Percentiles rank a stretch among this genome's conserved stretches.
These are phyloP conservation scores for Pseudofabraea citricarpa DNA, from an alignment of 2,329 filamentous ascomycete genomes.

Conservation along the genomic window DNA sequence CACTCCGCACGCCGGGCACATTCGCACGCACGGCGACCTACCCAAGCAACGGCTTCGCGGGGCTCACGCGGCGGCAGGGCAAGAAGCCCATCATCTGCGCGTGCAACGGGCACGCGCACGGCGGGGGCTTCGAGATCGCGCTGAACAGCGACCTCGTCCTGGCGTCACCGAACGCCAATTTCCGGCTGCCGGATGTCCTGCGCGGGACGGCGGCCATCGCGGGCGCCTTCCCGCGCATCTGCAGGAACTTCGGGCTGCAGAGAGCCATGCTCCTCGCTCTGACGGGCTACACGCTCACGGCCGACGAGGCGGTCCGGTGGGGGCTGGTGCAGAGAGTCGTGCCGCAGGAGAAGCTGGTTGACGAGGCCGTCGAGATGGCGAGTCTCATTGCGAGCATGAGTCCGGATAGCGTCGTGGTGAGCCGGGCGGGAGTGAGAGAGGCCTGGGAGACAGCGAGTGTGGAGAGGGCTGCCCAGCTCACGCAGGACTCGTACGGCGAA, in stretches of 20 bases:
- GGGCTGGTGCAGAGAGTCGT: constrained; percentile 17
- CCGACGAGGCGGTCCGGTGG: constrained; percentile 28
- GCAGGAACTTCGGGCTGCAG: constrained; percentile 40
- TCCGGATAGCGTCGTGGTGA: constrained; percentile 31
- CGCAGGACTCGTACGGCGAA: constrained; percentile 35
- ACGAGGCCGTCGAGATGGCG: constrained; percentile 26
- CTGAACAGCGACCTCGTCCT: constrained; percentile 52
- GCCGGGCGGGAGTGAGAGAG: constrained; percentile 27
- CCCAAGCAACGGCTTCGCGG: constrained; percentile 46
- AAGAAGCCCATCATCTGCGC: constrained; percentile 58
- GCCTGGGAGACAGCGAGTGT: constrained; percentile 37
- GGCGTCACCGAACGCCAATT: constrained; percentile 44
- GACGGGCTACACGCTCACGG: constrained; percentile 38
- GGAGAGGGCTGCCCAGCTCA: constrained; percentile 34
- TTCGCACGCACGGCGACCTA: constrained; percentile 17
- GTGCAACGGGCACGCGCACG: constrained; percentile 52
- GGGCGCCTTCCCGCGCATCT: constrained; percentile 39
- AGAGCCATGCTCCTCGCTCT: constrained; percentile 11
- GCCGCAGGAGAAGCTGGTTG: constrained; percentile 29
- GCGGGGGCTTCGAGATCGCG: constrained; percentile 50
- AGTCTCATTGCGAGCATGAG: constrained; percentile 26
- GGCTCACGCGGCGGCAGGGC: constrained; percentile 48
- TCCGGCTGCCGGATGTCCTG: constrained; percentile 53
- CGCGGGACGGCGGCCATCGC: constrained; percentile 53
- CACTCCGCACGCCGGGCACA: not conserved